Percentiles rank a stretch among this genome's conserved stretches.
Conservation (phyloP, 805 yeast genomes). For the Metschnikowia similis region DNA sequence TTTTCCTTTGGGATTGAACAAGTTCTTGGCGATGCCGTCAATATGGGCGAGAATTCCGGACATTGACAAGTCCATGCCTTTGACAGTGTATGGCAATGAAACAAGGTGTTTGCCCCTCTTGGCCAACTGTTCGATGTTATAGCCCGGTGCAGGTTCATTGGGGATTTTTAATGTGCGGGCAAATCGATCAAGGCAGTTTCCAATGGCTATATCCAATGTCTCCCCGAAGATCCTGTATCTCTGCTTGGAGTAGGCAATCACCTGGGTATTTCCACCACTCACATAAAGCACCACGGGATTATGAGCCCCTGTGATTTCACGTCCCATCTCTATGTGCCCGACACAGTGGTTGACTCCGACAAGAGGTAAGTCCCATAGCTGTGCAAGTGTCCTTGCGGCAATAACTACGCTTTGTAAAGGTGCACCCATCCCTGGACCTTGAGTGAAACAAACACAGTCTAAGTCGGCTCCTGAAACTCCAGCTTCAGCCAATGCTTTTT, state of each 20-base stretch:
- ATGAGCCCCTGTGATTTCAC: constrained; percentile 96
- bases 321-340: constrained; percentile 98
- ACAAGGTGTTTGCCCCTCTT: constrained; percentile 61
- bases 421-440: constrained; percentile 99
- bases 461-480: constrained; percentile 46
- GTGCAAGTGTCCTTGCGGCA: constrained; percentile 82
- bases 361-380: constrained; percentile 77
- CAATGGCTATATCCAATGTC: constrained; percentile 95
- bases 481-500: constrained; percentile 62
- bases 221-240: constrained; percentile 98
- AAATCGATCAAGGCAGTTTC: constrained; percentile 93
- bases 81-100: constrained; percentile 89
- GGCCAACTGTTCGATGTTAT: constrained; percentile 93
- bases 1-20: constrained; percentile 45
- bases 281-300: constrained; percentile 97
- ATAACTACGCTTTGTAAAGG: constrained; percentile 91
- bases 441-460: constrained; percentile 88
- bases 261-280: constrained; percentile 98
- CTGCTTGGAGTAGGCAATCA: constrained; percentile 92
- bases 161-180: constrained; percentile 87
- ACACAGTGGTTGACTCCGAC: constrained; percentile 97
- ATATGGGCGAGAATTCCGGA: constrained; percentile 88
- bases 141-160: constrained; percentile 95
- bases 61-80: constrained; percentile 98
- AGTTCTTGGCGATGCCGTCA: constrained; percentile 73